Evolutionary conservation across 129 eudicot species (phyloP).

Genomic region (Smallanthus sonchifolius): DNA sequence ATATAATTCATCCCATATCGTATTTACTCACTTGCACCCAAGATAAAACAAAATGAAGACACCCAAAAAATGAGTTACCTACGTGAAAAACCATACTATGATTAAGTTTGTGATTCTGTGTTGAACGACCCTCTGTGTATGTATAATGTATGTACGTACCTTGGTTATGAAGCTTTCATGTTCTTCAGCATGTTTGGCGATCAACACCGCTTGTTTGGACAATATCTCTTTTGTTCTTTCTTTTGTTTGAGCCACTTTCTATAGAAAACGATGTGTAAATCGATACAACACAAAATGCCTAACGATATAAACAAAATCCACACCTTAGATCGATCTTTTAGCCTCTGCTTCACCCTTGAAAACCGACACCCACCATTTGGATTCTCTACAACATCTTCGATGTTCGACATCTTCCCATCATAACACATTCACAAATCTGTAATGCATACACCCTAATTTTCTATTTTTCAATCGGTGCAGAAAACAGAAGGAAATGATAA

Average conservation of each 20-base stretch:
- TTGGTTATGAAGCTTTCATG: slow-evolving; percentile 87
- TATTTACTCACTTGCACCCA: slow-evolving; percentile 88
- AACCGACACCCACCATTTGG: slow-evolving; percentile 19
- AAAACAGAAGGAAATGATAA: neutral
- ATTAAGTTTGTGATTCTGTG: neutral
- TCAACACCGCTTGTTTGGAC: slow-evolving; percentile 80
- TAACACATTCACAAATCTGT: slow-evolving; percentile 16
- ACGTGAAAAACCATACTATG: slow-evolving; percentile 12
- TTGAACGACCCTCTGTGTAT: neutral
- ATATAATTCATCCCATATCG: neutral
- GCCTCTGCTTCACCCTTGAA: slow-evolving; percentile 29
- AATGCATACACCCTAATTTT: slow-evolving; percentile 2
- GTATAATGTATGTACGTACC: slow-evolving; percentile 28
- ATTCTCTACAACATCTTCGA: slow-evolving; percentile 17
- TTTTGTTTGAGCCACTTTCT: slow-evolving; percentile 84
- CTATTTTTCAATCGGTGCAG: neutral
- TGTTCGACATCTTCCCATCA: slow-evolving; percentile 29
- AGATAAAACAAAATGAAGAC: slow-evolving; percentile 89
- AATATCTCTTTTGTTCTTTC: slow-evolving; percentile 79
- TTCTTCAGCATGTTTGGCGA: slow-evolving; percentile 92
- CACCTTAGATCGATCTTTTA: slow-evolving; percentile 35
- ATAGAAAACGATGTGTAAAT: slow-evolving; percentile 3
- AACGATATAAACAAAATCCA: neutral
- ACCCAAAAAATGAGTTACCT: slow-evolving; percentile 89
- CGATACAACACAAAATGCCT: neutral